Base-by-base conservation (phyloP, 164 flowering plant species). In the Cinnamomum micranthum region DNA sequence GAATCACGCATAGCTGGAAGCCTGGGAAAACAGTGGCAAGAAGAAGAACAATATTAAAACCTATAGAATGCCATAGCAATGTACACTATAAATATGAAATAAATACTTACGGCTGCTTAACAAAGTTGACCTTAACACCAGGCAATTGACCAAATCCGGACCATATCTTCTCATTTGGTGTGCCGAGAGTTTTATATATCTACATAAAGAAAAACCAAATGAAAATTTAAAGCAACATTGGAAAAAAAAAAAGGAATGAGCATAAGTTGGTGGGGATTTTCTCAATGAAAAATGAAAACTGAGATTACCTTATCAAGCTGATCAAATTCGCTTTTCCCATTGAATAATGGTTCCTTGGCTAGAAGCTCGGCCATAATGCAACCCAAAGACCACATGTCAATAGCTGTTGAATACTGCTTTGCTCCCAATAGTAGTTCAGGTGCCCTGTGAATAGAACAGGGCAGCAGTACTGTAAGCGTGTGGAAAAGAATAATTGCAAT, bases 321-420 rank as follows among this genome's bases (percentile, higher is more conserved):
- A 76, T 95, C 98, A 74, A 91, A 69, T 84, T 93, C 99, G 70
- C 89, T 86, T 84, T 90, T 92, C 80, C 99, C 99, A 86, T 83
- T 88, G 71, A 93, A 95, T 27, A 93, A 79, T 50, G 99, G 98
- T 59, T 85, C 87, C 81, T 93, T 95, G 25, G 97, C 84, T 71
- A 95, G 82, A 67, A 95, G 78, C 80, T 95, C 99, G 62, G 99
- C 99, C 99, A 95, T 95, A 64, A 95, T 93, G 75, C 99, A 95
- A 52, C 99, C 99, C 70, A 95, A 66, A 0, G 99, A 95, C 99
- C 99, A 95, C 97, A 93, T 95, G 82, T 95, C 99, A 86, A 95
- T 90, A 63, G 99, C 97, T 23, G 99, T 95, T 47, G 99, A 93
- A 79, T 95, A 93, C 66, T 86, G 86, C 80, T 91, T 95, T 77